Percentiles rank a stretch among this genome's conserved stretches.
Conservation (phyloP, 768 basidiomycete genomes). For the Auricularia heimuer region DNA sequence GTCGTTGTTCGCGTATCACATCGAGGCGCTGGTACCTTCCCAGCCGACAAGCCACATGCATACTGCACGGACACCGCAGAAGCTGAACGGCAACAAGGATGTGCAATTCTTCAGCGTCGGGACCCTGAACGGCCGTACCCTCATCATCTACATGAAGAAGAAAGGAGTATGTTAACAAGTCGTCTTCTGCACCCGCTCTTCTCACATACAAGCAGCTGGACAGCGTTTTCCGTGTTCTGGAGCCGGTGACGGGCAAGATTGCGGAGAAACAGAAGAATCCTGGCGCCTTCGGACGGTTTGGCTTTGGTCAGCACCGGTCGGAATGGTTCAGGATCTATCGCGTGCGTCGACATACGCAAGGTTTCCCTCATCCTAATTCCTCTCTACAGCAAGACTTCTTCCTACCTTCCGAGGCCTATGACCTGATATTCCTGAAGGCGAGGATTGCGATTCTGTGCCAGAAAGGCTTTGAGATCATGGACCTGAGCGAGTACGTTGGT, state of each 20-base stretch:
- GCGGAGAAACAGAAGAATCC: constrained; percentile 66
- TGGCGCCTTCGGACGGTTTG: constrained; percentile 60
- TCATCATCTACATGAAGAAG: constrained; percentile 94
- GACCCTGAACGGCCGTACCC: constrained; percentile 71
- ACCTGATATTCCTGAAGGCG: constrained; percentile 86
- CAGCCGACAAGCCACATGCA: constrained; percentile 52
- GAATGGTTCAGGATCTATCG: constrained; percentile 96
- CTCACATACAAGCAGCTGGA: constrained; percentile 40
- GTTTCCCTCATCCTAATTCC: background rate
- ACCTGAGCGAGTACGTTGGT: constrained; percentile 72
- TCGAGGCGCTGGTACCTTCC: constrained; percentile 92
- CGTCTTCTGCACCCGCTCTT: constrained; percentile 12
- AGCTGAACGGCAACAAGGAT: constrained; percentile 82
- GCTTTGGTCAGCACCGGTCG: constrained; percentile 68
- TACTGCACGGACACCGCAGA: constrained; percentile 74
- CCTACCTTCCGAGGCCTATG: constrained; percentile 82
- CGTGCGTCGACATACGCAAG: constrained; percentile 21
- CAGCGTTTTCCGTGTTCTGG: constrained; percentile 93
- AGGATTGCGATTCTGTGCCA: constrained; percentile 89
- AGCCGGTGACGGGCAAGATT: constrained; percentile 87
- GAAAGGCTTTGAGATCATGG: constrained; percentile 97
- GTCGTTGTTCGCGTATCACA: constrained; percentile 88
- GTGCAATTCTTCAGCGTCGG: constrained; percentile 96
- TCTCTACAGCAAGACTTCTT: constrained; percentile 61
- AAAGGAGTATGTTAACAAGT: constrained; percentile 50